Evolutionary conservation across 805 yeast species (phyloP).

Genomic region (Schizosaccharomyces octosporus): DNA sequence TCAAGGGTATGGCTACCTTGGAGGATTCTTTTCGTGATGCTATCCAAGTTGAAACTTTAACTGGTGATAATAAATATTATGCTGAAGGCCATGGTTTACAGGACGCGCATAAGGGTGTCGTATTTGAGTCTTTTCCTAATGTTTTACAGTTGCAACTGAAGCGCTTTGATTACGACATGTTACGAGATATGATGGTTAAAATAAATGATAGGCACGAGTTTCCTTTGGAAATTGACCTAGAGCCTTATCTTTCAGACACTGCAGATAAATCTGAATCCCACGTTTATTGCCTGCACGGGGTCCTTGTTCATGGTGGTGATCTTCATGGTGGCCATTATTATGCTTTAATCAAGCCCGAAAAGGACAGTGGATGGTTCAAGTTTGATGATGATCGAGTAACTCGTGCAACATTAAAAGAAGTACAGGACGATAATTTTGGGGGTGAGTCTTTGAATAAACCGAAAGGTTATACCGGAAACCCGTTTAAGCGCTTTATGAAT

Average conservation of each 20-base stretch:
- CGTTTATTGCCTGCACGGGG: conserved; percentile 74
- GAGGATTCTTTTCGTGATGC: conserved; percentile 63
- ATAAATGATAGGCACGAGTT: conserved; percentile 81
- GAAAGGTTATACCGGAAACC: conserved; percentile 46
- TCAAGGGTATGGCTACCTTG: conserved; percentile 51
- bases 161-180: conserved; percentile 82
- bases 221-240: conserved; percentile 57
- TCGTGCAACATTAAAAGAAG: conserved; percentile 61
- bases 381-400: conserved; percentile 93
- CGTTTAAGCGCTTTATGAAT: conserved; percentile 57
- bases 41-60: conserved; percentile 64
- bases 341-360: conserved; percentile 67
- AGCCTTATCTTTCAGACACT: conserved; percentile 48
- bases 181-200: conserved; percentile 66
- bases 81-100: conserved; percentile 79
- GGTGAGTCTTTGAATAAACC: conserved; percentile 24
- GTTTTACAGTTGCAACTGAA: conserved; percentile 82
- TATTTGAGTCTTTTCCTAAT: conserved; percentile 71
- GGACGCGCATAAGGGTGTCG: conserved; percentile 91
- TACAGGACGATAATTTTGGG: conserved; percentile 80
- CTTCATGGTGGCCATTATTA: conserved; percentile 91
- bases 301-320: conserved; percentile 86
- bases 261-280: conserved; percentile 29
- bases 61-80: conserved; percentile 87
- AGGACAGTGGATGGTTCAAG: conserved; percentile 52